Conservation (phyloP, 78 protist species). For the slime mould (Dictyostelium discoideum) region dicty_2.7 NC_007088.5:4333001-4333500, state of each 20-base stretch:
- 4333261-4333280: neutral
- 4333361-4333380: neutral
- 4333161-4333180: neutral
- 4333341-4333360: neutral
- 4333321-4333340: neutral
- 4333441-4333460: neutral
- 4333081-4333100: neutral
- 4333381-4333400: slow-evolving; percentile 27
- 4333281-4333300: slow-evolving; percentile 39
- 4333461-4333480: neutral
- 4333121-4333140: neutral
- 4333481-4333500: slow-evolving; percentile 9
- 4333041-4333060: neutral
- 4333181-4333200: neutral
- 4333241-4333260: neutral
- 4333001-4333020: neutral
- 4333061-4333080: neutral
- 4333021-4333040: neutral
- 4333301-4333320: slow-evolving; percentile 36
- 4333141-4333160: neutral
- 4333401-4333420: slow-evolving; percentile 55
- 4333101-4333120: neutral
- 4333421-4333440: neutral
- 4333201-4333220: neutral
- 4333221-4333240: slow-evolving; percentile 11